phyloP scores from a whole-genome alignment of 2,329 filamentous ascomycete genomes.

The Pyricularia pennisetigena region DNA sequence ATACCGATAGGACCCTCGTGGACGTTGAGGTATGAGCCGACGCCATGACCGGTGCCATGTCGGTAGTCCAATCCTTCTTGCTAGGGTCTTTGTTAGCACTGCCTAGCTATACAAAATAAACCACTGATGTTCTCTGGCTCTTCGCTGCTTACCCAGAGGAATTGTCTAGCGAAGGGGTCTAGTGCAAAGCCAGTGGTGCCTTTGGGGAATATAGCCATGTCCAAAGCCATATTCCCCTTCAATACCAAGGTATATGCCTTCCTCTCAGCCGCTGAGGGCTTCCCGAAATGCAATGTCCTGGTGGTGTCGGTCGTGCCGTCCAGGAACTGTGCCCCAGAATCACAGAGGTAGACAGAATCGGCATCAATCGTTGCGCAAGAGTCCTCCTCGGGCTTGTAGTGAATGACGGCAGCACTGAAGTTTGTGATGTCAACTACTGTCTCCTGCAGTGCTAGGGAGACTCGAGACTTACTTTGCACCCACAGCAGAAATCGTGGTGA shows the following conservation, averaged over 20 bases:
- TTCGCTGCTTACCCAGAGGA: slow-evolving; percentile 62
- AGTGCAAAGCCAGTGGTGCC: slow-evolving; percentile 90
- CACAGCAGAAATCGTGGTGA: slow-evolving; percentile 92
- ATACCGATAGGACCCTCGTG: slow-evolving; percentile 97
- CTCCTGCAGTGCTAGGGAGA: neutral
- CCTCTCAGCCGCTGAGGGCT: slow-evolving; percentile 72
- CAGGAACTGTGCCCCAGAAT: slow-evolving; percentile 92
- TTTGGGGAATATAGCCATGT: slow-evolving; percentile 82
- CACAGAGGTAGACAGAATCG: slow-evolving; percentile 81
- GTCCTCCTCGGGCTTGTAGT: slow-evolving; percentile 82
- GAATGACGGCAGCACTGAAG: slow-evolving; percentile 80
- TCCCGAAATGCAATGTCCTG: slow-evolving; percentile 83
- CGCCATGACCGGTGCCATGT: slow-evolving; percentile 91
- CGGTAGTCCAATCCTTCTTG: slow-evolving; percentile 83
- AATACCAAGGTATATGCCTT: slow-evolving; percentile 89
- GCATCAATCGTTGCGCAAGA: slow-evolving; percentile 79
- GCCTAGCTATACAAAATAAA: slow-evolving; percentile 11
- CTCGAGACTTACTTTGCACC: slow-evolving; percentile 53
- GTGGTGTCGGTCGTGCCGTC: slow-evolving; percentile 97
- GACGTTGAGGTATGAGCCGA: slow-evolving; percentile 92
- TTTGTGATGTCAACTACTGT: neutral
- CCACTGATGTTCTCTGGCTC: neutral
- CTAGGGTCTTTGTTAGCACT: slow-evolving; percentile 20
- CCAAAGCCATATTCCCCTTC: slow-evolving; percentile 86
- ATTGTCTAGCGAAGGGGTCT: slow-evolving; percentile 80